phyloP scores from a whole-genome alignment of 495 filamentous ascomycete genomes.

The Penicillium herquei region DNA sequence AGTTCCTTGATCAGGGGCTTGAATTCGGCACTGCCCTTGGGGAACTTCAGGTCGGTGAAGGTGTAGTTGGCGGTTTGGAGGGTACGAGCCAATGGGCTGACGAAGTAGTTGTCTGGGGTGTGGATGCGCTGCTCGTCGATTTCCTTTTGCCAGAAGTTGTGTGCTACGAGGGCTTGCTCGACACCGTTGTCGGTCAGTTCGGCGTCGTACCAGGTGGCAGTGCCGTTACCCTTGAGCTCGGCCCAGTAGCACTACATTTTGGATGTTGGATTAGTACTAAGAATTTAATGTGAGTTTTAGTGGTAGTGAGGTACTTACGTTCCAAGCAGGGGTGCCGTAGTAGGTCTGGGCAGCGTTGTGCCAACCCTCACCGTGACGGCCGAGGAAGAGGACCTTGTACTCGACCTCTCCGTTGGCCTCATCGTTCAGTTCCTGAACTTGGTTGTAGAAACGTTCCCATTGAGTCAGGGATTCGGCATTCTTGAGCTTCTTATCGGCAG shows the following conservation, averaged over 20 bases:
- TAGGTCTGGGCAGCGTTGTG: slow-evolving; percentile 64
- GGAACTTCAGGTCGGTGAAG: slow-evolving; percentile 56
- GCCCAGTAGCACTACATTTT: slow-evolving; percentile 68
- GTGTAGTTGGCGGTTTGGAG: slow-evolving; percentile 62
- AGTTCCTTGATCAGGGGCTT: slow-evolving; percentile 66
- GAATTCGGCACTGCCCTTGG: slow-evolving; percentile 45
- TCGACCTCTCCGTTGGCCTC: slow-evolving; percentile 41
- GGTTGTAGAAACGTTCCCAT: slow-evolving; percentile 64
- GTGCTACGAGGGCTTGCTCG: slow-evolving; percentile 59
- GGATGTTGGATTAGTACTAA: background rate
- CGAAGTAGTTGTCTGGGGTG: slow-evolving; percentile 63
- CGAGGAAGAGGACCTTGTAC: slow-evolving; percentile 71
- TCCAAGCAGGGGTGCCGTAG: slow-evolving; percentile 68
- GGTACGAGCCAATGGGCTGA: slow-evolving; percentile 66
- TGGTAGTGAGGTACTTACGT: slow-evolving; percentile 42
- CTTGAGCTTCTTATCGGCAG: slow-evolving; percentile 37
- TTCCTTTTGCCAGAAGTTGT: slow-evolving; percentile 61
- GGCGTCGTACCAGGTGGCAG: slow-evolving; percentile 67
- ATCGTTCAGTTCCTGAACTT: slow-evolving; percentile 55
- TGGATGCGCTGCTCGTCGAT: slow-evolving; percentile 57
- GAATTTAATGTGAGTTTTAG: background rate
- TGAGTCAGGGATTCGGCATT: slow-evolving; percentile 45
- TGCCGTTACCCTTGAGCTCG: slow-evolving; percentile 63
- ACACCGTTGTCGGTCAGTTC: slow-evolving; percentile 60
- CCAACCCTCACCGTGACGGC: slow-evolving; percentile 69